Conservation (phyloP, 495 filamentous ascomycete genomes). For the Penicillium salamii region DNA sequence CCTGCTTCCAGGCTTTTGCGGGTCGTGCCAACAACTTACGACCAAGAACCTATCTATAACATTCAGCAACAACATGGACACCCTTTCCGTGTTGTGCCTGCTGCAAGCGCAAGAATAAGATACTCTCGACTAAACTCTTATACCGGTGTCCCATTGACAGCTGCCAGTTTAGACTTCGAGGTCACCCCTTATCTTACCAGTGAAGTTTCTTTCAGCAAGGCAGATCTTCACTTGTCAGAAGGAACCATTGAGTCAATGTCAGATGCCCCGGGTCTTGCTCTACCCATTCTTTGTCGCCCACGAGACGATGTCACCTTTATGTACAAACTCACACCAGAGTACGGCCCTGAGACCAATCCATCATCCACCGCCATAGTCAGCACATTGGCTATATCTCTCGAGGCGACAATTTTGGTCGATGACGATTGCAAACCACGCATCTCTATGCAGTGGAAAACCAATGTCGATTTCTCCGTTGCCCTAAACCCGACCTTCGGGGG, state of each 20-base stretch:
- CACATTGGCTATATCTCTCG: constrained; percentile 62
- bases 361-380: constrained; percentile 47
- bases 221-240: constrained; percentile 61
- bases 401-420: constrained; percentile 61
- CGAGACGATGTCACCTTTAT: constrained; percentile 83
- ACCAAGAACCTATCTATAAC: constrained; percentile 59
- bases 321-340: constrained; percentile 69
- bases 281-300: constrained; percentile 70
- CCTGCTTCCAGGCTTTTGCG: constrained; percentile 77
- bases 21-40: constrained; percentile 63
- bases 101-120: constrained; percentile 78
- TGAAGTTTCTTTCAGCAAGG: constrained; percentile 64
- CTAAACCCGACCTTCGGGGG: constrained; percentile 61
- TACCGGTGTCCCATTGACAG: constrained; percentile 60
- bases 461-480: constrained; percentile 77
- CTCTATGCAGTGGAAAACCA: constrained; percentile 75
- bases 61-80: constrained; percentile 59
- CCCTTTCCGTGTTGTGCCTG: constrained; percentile 70
- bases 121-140: constrained; percentile 71
- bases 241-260: constrained; percentile 70
- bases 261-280: constrained; percentile 49
- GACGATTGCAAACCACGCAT: constrained; percentile 69
- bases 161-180: constrained; percentile 85
- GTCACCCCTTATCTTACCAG: constrained; percentile 78
- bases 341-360: constrained; percentile 51